phyloP scores from a whole-genome alignment of 495 filamentous ascomycete species.

The Pyrenula massariospora region DNA sequence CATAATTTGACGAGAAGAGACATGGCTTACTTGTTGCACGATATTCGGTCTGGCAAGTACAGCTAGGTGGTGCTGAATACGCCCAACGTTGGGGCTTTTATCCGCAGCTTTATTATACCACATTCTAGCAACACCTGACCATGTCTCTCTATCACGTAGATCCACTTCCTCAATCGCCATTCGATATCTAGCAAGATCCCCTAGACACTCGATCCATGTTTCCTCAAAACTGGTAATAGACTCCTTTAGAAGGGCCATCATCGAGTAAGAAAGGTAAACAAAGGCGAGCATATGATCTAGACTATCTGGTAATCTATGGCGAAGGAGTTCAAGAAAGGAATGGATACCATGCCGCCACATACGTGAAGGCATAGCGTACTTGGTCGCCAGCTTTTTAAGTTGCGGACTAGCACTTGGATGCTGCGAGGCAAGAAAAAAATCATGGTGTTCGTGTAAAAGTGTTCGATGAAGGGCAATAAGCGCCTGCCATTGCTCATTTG shows the following conservation, averaged over 20 bases:
- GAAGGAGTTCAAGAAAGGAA: constrained; percentile 60
- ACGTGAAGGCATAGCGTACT: constrained; percentile 68
- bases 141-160: constrained; percentile 58
- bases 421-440: constrained; percentile 70
- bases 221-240: constrained; percentile 66
- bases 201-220: constrained; percentile 86
- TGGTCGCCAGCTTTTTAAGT: constrained; percentile 46
- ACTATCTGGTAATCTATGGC: constrained; percentile 55
- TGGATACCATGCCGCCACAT: constrained; percentile 85
- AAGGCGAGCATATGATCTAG: constrained; percentile 73
- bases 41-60: constrained; percentile 67
- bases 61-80: constrained; percentile 77
- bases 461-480: constrained; percentile 62
- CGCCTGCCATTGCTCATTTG: constrained; percentile 58
- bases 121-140: constrained; percentile 61
- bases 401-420: constrained; percentile 55
- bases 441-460: constrained; percentile 66
- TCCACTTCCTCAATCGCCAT: constrained; percentile 75
- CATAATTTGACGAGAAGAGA: not conserved
- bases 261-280: constrained; percentile 70
- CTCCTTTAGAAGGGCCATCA: constrained; percentile 68
- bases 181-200: constrained; percentile 59
- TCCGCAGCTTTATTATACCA: constrained; percentile 79
- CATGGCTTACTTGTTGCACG: constrained; percentile 31
- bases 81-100: constrained; percentile 53